A percentile compares a stretch with the other conserved stretches of the same genome.
phyloP scores from a whole-genome alignment of 2,329 filamentous ascomycete species.

The Diplodia intermedia region DNA sequence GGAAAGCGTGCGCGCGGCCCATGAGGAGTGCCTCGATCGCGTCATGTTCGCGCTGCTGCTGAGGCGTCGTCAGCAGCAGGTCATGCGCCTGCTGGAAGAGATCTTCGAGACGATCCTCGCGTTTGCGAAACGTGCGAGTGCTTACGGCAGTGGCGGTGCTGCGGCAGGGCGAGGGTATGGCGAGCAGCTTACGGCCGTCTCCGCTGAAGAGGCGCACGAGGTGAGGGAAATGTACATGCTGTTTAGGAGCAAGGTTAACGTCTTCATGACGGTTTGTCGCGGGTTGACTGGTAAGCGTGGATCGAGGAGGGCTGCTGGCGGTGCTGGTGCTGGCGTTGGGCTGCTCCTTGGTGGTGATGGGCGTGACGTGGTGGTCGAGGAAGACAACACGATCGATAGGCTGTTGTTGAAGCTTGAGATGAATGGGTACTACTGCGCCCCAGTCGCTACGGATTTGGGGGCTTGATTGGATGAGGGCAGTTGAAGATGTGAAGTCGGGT shows the following conservation, averaged over 20 bases:
- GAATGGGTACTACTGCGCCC: slow-evolving; percentile 65
- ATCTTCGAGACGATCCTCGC: slow-evolving; percentile 75
- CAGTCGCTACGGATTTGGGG: slow-evolving; percentile 21
- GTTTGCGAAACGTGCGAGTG: slow-evolving; percentile 60
- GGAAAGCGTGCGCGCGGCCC: slow-evolving; percentile 70
- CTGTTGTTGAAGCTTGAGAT: slow-evolving; percentile 75
- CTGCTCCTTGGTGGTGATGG: slow-evolving; percentile 34
- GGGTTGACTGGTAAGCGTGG: slow-evolving; percentile 70
- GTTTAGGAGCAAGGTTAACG: slow-evolving; percentile 74
- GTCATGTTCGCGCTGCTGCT: slow-evolving; percentile 78
- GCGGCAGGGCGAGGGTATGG: too few species aligned
- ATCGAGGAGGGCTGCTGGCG: slow-evolving; percentile 44
- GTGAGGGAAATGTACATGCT: slow-evolving; percentile 66
- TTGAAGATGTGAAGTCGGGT: too few species aligned
- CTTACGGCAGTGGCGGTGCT: too few species aligned
- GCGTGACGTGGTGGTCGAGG: slow-evolving; percentile 45
- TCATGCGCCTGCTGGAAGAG: slow-evolving; percentile 75
- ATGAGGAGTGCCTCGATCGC: slow-evolving; percentile 75
- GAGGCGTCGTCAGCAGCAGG: slow-evolving; percentile 74
- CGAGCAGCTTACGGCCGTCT: slow-evolving; percentile 35
- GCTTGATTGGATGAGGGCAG: background rate
- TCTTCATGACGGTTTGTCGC: slow-evolving; percentile 76
- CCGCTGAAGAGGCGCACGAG: slow-evolving; percentile 43
- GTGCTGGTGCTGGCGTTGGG: background rate
- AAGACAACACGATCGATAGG: slow-evolving; percentile 69